phyloP scores from a whole-genome alignment of 106 monocot genomes.

The Allium fistulosum region DNA sequence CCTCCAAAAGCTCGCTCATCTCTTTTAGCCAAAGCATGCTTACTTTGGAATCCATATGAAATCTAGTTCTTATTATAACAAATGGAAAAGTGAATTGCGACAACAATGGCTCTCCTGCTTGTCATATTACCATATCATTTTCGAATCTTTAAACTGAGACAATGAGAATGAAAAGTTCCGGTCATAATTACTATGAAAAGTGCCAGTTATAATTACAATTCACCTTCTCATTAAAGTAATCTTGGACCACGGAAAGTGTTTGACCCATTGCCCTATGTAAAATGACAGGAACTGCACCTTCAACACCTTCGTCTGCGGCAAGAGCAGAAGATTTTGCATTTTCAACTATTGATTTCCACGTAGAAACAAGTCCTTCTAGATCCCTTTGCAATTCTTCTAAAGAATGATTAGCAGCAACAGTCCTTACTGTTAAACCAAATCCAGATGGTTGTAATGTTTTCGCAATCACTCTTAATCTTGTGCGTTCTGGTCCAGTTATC shows the following conservation, averaged over 20 bases:
- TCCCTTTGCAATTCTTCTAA: slow-evolving; percentile 89
- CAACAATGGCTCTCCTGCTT: no score
- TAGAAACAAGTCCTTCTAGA: slow-evolving; percentile 61
- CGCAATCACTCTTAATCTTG: slow-evolving; percentile 73
- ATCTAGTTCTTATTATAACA: no score
- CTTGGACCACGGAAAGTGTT: slow-evolving; percentile 84
- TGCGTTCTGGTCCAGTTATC: slow-evolving; percentile 71
- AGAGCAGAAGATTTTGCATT: slow-evolving; percentile 90
- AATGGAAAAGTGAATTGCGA: no score
- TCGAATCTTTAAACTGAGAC: no score
- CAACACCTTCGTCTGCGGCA: slow-evolving; percentile 83
- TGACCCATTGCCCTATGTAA: slow-evolving; percentile 93
- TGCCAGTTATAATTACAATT: background rate
- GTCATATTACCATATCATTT: no score
- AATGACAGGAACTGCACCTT: slow-evolving; percentile 83
- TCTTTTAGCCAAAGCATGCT: no score
- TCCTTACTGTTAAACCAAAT: slow-evolving; percentile 81
- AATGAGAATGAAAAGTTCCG: no score
- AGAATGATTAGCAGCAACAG: slow-evolving; percentile 85
- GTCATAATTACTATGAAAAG: no score
- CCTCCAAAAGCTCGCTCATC: no score
- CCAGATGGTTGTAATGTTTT: slow-evolving; percentile 68
- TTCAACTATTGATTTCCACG: slow-evolving; percentile 87
- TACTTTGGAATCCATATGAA: no score
- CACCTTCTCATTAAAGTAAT: slow-evolving; percentile 97